Evolutionary conservation across 345 rosid genomes (phyloP).

Genomic region (Rhodomyrtus tomentosa): DNA sequence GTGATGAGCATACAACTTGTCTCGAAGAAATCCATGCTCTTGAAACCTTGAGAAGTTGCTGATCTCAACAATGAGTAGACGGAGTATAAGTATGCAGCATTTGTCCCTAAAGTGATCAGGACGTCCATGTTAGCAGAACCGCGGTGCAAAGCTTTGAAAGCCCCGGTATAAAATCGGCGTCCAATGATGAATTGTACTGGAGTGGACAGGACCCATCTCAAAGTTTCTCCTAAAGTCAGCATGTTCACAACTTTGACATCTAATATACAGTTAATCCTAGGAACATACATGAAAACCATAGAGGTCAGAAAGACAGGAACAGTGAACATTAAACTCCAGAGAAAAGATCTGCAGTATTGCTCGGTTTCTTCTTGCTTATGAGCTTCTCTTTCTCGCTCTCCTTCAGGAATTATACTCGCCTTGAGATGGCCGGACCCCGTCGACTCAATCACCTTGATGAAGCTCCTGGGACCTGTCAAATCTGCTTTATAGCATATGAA

Average conservation of each 20-base stretch:
- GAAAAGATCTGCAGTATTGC: constrained; percentile 41
- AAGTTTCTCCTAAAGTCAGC: constrained; percentile 47
- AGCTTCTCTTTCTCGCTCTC: constrained; percentile 43
- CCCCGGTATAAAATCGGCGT: constrained; percentile 59
- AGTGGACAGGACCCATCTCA: constrained; percentile 62
- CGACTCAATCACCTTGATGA: constrained; percentile 57
- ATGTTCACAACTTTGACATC: constrained; percentile 54
- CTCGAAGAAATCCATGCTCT: constrained; percentile 75
- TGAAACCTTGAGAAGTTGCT: constrained; percentile 43
- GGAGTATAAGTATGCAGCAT: constrained; percentile 87
- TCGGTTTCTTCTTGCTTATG: constrained; percentile 45
- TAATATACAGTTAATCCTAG: constrained; percentile 38
- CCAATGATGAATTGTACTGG: constrained; percentile 85
- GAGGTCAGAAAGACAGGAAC: constrained; percentile 65
- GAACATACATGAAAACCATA: constrained; percentile 74
- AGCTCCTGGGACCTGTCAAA: constrained; percentile 64
- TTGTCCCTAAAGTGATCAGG: constrained; percentile 76
- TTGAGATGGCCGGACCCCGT: constrained; percentile 45
- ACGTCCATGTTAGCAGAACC: constrained; percentile 93
- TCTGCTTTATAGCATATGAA: constrained; percentile 50
- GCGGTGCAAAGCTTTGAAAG: constrained; percentile 58
- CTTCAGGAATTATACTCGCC: constrained; percentile 49
- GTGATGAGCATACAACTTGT: constrained; percentile 93
- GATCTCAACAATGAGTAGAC: constrained; percentile 61
- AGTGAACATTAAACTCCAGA: constrained; percentile 78